phyloP scores from a whole-genome alignment of 805 yeast genomes.

The Candida sithepensis region DNA sequence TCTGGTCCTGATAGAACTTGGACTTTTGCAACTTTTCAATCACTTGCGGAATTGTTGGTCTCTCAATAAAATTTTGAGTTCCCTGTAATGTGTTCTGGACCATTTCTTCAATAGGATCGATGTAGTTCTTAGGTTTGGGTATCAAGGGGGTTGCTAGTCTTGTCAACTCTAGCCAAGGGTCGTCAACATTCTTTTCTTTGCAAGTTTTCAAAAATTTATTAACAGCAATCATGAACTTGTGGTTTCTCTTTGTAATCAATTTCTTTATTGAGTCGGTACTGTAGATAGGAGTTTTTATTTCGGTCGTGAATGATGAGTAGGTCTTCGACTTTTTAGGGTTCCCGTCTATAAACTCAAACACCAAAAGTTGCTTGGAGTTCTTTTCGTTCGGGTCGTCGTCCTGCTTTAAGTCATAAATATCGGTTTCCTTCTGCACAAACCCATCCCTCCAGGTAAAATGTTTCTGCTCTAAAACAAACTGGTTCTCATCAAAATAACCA shows the following conservation, averaged over 20 bases:
- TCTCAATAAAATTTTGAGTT: slow-evolving; percentile 16
- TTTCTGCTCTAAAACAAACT: slow-evolving; percentile 41
- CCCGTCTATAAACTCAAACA: slow-evolving; percentile 78
- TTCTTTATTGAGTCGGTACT: slow-evolving; percentile 55
- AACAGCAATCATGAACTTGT: slow-evolving; percentile 44
- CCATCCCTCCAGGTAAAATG: slow-evolving; percentile 45
- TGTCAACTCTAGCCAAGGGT: slow-evolving; percentile 41
- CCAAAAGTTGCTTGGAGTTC: slow-evolving; percentile 49
- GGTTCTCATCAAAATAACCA: slow-evolving; percentile 79
- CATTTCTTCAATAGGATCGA: slow-evolving; percentile 64
- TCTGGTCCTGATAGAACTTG: slow-evolving; percentile 60
- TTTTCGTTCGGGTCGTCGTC: slow-evolving; percentile 29
- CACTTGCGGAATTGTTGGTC: slow-evolving; percentile 41
- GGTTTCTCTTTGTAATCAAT: slow-evolving; percentile 55
- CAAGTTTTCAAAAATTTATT: slow-evolving; percentile 34
- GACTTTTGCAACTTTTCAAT: slow-evolving; percentile 43
- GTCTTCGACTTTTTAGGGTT: slow-evolving; percentile 46
- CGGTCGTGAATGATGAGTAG: slow-evolving; percentile 38
- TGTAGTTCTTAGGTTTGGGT: slow-evolving; percentile 47
- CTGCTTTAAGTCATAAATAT: slow-evolving; percentile 46
- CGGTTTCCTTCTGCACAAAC: slow-evolving; percentile 52
- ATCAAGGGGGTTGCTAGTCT: slow-evolving; percentile 33
- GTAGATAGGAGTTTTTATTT: slow-evolving; percentile 47
- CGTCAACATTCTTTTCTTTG: slow-evolving; percentile 26
- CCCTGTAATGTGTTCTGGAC: slow-evolving; percentile 27